phyloP scores from a whole-genome alignment of 371 early-diverging fungal genomes.

The Mortierella sp. region DNA sequence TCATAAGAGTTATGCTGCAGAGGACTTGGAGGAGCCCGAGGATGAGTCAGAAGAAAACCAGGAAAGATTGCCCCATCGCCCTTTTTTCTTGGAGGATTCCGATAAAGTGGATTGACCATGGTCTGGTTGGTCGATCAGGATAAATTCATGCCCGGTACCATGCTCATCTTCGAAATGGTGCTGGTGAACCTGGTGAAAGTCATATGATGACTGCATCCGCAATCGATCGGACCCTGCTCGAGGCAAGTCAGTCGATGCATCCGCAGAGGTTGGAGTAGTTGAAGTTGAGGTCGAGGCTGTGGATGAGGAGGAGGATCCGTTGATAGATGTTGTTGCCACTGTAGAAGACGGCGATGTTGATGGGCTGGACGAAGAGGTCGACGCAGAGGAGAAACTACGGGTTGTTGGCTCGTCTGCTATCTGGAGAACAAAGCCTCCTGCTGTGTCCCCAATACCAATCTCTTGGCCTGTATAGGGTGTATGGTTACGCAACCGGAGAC shows the following conservation, averaged over 20 bases:
- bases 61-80: slow-evolving; percentile 30
- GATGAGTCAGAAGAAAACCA: slow-evolving; percentile 35
- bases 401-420: slow-evolving; percentile 44
- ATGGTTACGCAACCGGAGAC: slow-evolving; percentile 63
- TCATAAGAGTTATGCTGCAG: slow-evolving; percentile 7
- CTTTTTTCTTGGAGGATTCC: slow-evolving; percentile 37
- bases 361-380: background rate
- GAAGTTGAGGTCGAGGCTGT: background rate
- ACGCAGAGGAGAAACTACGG: slow-evolving; percentile 22
- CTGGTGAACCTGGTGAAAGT: slow-evolving; percentile 33
- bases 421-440: slow-evolving; percentile 46
- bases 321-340: background rate
- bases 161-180: slow-evolving; percentile 40
- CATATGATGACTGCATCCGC: slow-evolving; percentile 39
- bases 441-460: slow-evolving; percentile 41
- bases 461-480: slow-evolving; percentile 61
- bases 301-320: background rate
- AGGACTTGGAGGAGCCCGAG: slow-evolving; percentile 9
- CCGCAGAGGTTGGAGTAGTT: background rate
- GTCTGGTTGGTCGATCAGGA: slow-evolving; percentile 33
- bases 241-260: background rate
- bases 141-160: slow-evolving; percentile 22
- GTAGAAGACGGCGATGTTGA: slow-evolving; percentile 8
- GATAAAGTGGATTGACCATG: slow-evolving; percentile 8
- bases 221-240: too few species aligned